phyloP scores from a whole-genome alignment of 305 asterid genomes.

The Lippia alba region DNA sequence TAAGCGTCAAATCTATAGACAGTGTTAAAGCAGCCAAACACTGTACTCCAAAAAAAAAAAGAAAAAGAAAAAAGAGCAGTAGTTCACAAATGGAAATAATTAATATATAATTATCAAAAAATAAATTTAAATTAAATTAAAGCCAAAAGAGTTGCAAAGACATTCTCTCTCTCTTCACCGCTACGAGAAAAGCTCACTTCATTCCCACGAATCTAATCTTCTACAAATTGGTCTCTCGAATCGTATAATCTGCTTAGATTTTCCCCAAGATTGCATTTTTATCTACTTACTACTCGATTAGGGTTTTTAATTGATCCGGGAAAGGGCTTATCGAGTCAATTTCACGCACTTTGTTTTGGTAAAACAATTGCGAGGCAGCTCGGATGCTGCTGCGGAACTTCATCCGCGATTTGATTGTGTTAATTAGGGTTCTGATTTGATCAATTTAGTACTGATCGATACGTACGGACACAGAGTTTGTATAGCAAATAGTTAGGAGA shows the following conservation, averaged over 20 bases:
- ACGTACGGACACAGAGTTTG: not conserved
- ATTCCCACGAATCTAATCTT: conserved; percentile 3
- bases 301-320: conserved; percentile 44
- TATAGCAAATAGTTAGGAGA: conserved; percentile 21
- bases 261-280: conserved; percentile 3
- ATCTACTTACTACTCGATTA: conserved; percentile 11
- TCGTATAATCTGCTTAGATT: conserved; percentile 28
- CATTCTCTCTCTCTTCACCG: conserved; percentile 5
- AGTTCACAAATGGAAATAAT: too few species aligned
- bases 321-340: conserved; percentile 3
- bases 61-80: too few species aligned
- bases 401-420: conserved; percentile 21
- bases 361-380: conserved; percentile 10
- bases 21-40: too few species aligned
- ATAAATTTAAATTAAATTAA: too few species aligned
- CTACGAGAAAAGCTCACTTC: not conserved
- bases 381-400: not conserved
- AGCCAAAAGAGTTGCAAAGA: not conserved
- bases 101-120: too few species aligned
- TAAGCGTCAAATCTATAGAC: too few species aligned
- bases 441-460: conserved; percentile 29
- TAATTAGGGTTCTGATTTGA: conserved; percentile 39
- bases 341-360: conserved; percentile 4
- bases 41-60: too few species aligned
- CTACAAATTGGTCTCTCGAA: conserved; percentile 1